phyloP scores from a whole-genome alignment of 2,329 filamentous ascomycete genomes.

The Chaetomiaceae sp. region DNA sequence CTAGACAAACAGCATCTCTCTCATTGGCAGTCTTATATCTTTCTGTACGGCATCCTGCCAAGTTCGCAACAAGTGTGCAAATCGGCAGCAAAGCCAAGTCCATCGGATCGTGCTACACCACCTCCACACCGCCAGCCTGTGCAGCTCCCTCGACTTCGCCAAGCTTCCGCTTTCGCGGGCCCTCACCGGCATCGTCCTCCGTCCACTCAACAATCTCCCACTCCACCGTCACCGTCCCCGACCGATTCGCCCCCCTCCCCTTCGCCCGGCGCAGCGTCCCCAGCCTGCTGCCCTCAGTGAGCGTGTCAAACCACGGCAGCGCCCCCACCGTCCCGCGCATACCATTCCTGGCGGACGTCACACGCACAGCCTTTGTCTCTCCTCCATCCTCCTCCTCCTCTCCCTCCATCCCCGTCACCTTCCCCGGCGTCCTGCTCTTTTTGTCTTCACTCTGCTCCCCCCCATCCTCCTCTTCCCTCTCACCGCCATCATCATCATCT shows the following conservation, averaged over 20 bases:
- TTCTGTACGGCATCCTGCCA: too few relatives aligned
- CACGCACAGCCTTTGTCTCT: background rate
- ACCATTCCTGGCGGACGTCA: constrained; percentile 6
- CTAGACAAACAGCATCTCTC: too few relatives aligned
- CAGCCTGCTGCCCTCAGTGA: constrained; percentile 69
- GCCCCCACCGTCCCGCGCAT: constrained; percentile 62
- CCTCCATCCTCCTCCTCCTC: constrained; percentile 27
- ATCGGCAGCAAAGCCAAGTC: too few relatives aligned
- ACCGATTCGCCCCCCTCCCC: constrained; percentile 48
- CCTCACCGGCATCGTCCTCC: constrained; percentile 35
- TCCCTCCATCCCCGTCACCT: constrained; percentile 22
- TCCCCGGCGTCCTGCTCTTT: too few relatives aligned
- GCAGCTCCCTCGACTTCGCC: constrained; percentile 33
- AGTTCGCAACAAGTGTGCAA: too few relatives aligned
- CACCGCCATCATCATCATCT: background rate
- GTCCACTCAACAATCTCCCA: constrained; percentile 81
- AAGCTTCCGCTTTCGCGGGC: constrained; percentile 45
- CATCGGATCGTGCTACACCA: constrained; percentile 8
- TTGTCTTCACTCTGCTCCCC: constrained; percentile 20
- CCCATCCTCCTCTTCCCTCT: constrained; percentile 15
- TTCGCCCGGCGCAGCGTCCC: constrained; percentile 54
- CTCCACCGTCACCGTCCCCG: constrained; percentile 60
- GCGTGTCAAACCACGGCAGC: constrained; percentile 78
- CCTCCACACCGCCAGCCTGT: constrained; percentile 13
- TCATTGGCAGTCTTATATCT: too few relatives aligned